Evolutionary conservation across 306 rosid species (phyloP).

Genomic region (Vigna mungo): DNA sequence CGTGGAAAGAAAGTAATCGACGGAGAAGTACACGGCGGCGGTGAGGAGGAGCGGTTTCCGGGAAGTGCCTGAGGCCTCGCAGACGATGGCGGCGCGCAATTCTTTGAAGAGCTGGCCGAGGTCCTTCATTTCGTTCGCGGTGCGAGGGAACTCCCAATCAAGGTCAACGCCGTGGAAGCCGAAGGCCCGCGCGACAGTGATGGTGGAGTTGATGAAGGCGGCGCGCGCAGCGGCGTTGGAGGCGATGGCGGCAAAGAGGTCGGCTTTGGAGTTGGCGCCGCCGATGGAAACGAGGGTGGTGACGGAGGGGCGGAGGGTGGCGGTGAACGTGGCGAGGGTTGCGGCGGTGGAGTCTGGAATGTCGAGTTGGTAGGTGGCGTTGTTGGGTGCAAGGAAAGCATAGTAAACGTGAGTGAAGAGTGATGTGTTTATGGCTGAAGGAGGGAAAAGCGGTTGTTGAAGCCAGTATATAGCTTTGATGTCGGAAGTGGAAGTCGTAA

Average conservation of each 20-base stretch:
- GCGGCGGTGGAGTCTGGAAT: slow-evolving; percentile 43
- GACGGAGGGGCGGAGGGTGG: slow-evolving; percentile 44
- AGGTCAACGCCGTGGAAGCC: slow-evolving; percentile 75
- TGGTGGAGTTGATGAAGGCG: slow-evolving; percentile 64
- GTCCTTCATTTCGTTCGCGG: slow-evolving; percentile 50
- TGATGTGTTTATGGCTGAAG: slow-evolving; percentile 71
- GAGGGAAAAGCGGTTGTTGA: slow-evolving; percentile 51
- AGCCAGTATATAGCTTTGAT: slow-evolving; percentile 62
- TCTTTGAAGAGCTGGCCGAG: slow-evolving; percentile 50
- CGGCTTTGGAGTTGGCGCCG: slow-evolving; percentile 47
- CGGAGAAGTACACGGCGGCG: slow-evolving; percentile 73
- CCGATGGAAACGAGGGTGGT: slow-evolving; percentile 66
- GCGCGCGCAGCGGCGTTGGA: slow-evolving; percentile 52
- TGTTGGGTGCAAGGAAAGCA: slow-evolving; percentile 62
- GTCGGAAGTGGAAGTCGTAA: not conserved
- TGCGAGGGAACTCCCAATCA: slow-evolving; percentile 78
- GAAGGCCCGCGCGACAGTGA: slow-evolving; percentile 60
- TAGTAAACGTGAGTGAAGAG: slow-evolving; percentile 71
- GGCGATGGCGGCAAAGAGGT: slow-evolving; percentile 53
- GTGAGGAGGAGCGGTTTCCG: slow-evolving; percentile 62
- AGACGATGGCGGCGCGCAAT: slow-evolving; percentile 48
- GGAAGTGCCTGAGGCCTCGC: slow-evolving; percentile 41
- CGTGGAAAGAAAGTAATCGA: slow-evolving; percentile 23
- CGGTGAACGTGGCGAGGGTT: slow-evolving; percentile 55
- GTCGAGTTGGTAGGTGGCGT: slow-evolving; percentile 47